Conservation (phyloP, 805 yeast genomes). For the Suhomyces xylopsoci region DNA sequence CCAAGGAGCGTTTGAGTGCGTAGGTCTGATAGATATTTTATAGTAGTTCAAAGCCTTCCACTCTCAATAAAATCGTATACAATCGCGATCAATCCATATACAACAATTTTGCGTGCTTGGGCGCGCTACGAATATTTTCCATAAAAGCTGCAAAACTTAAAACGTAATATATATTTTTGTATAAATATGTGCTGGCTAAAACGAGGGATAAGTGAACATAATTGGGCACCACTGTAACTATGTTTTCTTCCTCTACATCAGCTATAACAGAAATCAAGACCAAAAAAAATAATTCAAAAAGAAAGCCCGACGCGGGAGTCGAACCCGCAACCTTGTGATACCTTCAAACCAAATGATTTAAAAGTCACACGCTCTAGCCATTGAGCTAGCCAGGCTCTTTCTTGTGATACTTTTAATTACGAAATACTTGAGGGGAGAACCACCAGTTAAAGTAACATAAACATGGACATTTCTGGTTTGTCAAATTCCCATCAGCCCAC, state of each 20-base stretch:
- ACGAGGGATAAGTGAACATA: neutral
- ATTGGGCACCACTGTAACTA: neutral
- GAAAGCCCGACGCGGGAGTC: slow-evolving; percentile 4
- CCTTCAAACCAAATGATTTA: neutral
- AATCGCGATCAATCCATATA: too few relatives aligned
- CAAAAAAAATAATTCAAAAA: neutral
- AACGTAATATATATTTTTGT: too few relatives aligned
- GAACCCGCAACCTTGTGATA: slow-evolving; percentile 5
- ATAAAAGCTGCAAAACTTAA: neutral
- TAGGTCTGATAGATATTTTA: too few relatives aligned
- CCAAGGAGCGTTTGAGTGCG: neutral
- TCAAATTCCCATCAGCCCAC: too few relatives aligned
- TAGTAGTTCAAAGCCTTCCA: neutral
- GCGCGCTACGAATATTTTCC: neutral
- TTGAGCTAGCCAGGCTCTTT: slow-evolving; percentile 4
- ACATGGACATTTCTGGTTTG: too few relatives aligned
- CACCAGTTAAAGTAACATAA: too few relatives aligned
- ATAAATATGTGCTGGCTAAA: neutral
- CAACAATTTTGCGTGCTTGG: neutral
- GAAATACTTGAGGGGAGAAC: too few relatives aligned
- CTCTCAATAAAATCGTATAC: neutral
- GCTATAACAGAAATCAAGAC: too few relatives aligned
- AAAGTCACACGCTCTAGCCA: slow-evolving; percentile 5
- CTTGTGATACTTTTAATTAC: neutral
- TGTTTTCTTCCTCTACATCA: too few relatives aligned